Percentiles rank a stretch among this genome's conserved stretches.
phyloP scores from a whole-genome alignment of 345 rosid genomes.

The Lumnitzera racemosa region DNA sequence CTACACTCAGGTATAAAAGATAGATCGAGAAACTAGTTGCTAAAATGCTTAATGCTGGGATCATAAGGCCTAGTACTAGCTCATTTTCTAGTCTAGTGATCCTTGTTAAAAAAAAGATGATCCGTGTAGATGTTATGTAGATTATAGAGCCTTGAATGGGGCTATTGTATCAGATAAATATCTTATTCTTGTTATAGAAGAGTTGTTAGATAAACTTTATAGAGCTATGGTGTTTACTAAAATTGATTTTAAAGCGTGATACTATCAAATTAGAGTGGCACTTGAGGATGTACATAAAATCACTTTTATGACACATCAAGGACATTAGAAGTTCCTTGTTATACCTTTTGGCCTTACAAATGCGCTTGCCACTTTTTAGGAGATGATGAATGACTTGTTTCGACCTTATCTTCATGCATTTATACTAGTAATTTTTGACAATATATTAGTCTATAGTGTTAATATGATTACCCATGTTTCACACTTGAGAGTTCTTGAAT shows the following conservation, averaged over 20 bases:
- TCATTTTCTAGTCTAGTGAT: background rate
- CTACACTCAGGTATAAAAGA: background rate
- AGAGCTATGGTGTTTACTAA: background rate
- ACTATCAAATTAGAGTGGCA: background rate
- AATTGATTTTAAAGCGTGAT: background rate
- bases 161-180: background rate
- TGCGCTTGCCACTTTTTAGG: no score
- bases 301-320: background rate
- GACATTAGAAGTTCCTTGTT: background rate
- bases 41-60: background rate
- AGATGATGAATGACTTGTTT: no score
- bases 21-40: background rate
- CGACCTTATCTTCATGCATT: no score
- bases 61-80: background rate
- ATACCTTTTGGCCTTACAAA: no score
- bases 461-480: no score
- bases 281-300: background rate
- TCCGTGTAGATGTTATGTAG: background rate
- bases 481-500: no score
- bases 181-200: background rate
- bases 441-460: no score
- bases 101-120: background rate
- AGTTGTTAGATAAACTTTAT: background rate
- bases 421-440: no score
- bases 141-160: background rate